Percentiles rank a stretch among this genome's conserved stretches.
Evolutionary conservation across 495 filamentous ascomycete species (phyloP).

Genomic region (Penicillium crystallinum): DNA sequence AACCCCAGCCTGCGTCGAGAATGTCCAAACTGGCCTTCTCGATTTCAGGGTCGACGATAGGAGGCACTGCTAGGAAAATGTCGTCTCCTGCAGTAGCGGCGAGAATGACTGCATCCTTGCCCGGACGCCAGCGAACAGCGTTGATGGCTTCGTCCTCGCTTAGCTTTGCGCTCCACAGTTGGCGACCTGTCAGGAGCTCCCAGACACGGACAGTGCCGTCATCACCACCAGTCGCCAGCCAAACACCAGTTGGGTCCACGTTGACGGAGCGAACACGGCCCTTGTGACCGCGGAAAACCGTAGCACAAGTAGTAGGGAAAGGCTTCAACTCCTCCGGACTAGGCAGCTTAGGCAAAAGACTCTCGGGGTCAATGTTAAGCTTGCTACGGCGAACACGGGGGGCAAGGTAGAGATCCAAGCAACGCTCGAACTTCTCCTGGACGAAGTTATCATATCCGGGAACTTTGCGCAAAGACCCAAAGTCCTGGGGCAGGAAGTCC

Average conservation of each 20-base stretch:
- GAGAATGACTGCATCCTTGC: slow-evolving; percentile 72
- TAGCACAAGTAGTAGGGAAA: slow-evolving; percentile 83
- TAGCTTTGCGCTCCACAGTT: slow-evolving; percentile 78
- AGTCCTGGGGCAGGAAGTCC: slow-evolving; percentile 78
- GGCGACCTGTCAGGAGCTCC: slow-evolving; percentile 81
- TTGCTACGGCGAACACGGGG: slow-evolving; percentile 88
- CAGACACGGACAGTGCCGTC: slow-evolving; percentile 90
- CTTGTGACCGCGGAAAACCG: slow-evolving; percentile 80
- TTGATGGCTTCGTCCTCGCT: slow-evolving; percentile 80
- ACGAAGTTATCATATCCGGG: slow-evolving; percentile 88
- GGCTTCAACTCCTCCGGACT: slow-evolving; percentile 87
- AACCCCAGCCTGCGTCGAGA: slow-evolving; percentile 83
- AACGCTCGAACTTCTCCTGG: slow-evolving; percentile 94
- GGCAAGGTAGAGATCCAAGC: slow-evolving; percentile 90
- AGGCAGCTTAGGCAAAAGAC: slow-evolving; percentile 89
- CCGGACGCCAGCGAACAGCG: slow-evolving; percentile 83
- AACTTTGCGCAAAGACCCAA: slow-evolving; percentile 79
- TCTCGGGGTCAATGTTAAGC: slow-evolving; percentile 93
- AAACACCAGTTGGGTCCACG: slow-evolving; percentile 70
- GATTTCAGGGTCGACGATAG: slow-evolving; percentile 62
- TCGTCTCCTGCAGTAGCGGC: slow-evolving; percentile 79
- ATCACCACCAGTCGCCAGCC: slow-evolving; percentile 87
- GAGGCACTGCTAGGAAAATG: slow-evolving; percentile 77
- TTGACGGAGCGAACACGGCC: slow-evolving; percentile 80
- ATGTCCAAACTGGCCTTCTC: slow-evolving; percentile 69